Base-by-base conservation (phyloP, 192 early-diverging fungal species). In the Dispira parvispora region DNA sequence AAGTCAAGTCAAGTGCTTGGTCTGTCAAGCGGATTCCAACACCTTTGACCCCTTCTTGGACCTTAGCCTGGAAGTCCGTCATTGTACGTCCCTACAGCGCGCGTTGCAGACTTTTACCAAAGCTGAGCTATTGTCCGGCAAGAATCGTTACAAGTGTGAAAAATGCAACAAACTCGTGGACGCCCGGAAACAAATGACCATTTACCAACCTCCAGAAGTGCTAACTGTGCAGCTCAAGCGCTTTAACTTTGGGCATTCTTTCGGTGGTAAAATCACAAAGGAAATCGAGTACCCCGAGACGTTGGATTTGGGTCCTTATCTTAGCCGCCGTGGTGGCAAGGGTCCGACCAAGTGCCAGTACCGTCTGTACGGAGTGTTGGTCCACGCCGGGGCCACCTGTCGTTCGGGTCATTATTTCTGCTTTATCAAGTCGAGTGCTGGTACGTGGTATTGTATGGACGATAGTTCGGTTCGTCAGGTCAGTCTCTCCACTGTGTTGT, bases 331-430 rank as follows among this genome's bases (percentile, higher is more conserved):
- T 12, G 70, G 63, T 21, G 44, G 64, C 18, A 62, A 65, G 14
- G 49, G 57, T 5, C 64, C 63, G 26, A 26, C 47, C 46, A n/a
- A 63, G 27, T 60, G 62, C 32, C 72, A 63, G 28, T 92, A 95
- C 57, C 63, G 68, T 27, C 72, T 95, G 12, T 85, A 84, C 52
- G 90, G 83, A 0, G 85, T 95, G 13, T 73, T 91, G 44, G 87
- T 92, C 5, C 92, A 95, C 63, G 53, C 80, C 0, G 92, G 92
- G 9, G 65, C 74, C 25, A 69, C 80, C 0, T 82, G 80, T 61
- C 76, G 85, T 57, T 88, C 86, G 8, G 92, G 92, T 13, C 92
- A 95, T 68, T 95, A 95, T 67, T 89, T 81, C 62, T 82, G 84
- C 44, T 95, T 77, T 71, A 83, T 91, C 47, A 86, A 86, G 68